Evolutionary conservation across 768 basidiomycete species (phyloP).

Genomic region (Trametes cingulata): DNA sequence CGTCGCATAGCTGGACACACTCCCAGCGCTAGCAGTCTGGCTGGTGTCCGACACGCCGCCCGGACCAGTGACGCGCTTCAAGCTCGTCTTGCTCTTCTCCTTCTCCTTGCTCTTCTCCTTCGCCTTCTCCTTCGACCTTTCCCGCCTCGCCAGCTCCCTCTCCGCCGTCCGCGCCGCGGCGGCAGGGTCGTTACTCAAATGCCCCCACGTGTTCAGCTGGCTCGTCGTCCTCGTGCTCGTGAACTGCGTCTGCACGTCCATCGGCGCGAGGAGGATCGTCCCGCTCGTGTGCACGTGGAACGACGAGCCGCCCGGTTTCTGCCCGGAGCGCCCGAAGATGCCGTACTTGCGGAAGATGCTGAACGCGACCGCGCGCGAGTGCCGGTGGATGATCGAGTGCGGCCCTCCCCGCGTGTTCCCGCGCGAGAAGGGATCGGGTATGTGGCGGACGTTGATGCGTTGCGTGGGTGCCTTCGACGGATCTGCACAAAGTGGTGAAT

Average conservation of each 20-base stretch:
- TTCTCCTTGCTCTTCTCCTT: constrained; percentile 35
- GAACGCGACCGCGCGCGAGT: constrained; percentile 77
- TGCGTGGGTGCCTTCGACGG: constrained; percentile 64
- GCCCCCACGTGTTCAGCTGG: constrained; percentile 65
- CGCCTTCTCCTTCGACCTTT: constrained; percentile 32
- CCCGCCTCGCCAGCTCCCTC: constrained; percentile 22
- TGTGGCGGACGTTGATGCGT: constrained; percentile 61
- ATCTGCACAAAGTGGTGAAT: constrained; percentile 31
- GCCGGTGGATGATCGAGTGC: constrained; percentile 73
- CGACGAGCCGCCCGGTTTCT: constrained; percentile 17
- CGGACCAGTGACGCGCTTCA: not conserved
- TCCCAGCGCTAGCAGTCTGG: constrained; percentile 24
- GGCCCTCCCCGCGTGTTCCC: constrained; percentile 54
- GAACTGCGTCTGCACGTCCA: constrained; percentile 75
- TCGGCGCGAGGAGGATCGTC: constrained; percentile 66
- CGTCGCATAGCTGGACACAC: constrained; percentile 13
- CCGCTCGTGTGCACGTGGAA: constrained; percentile 26
- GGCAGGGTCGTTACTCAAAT: constrained; percentile 49
- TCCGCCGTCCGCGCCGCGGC: not conserved
- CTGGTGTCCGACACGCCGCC: constrained; percentile 14
- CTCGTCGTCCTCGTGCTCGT: constrained; percentile 75
- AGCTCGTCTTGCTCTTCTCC: constrained; percentile 10
- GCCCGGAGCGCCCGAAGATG: constrained; percentile 27
- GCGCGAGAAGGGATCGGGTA: constrained; percentile 49
- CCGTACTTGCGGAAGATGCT: constrained; percentile 71